Conservation (phyloP, 768 basidiomycete species). For the Phlebiopsis flavidoalba region DNA sequence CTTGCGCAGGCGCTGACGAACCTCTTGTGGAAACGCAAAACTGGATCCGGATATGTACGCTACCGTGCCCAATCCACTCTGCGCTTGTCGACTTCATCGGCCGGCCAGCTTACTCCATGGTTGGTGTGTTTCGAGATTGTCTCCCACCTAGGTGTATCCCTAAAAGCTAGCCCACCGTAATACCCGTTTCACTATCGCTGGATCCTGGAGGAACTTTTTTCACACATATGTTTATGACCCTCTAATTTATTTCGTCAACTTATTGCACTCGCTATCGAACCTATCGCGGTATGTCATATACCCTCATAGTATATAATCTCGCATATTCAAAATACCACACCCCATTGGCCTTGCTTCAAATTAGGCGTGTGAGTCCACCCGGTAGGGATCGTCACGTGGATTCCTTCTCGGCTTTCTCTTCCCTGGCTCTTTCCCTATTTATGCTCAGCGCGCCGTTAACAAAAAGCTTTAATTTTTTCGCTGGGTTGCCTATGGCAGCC, state of each 20-base stretch:
- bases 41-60: slow-evolving; percentile 92
- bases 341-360: too few relatives aligned
- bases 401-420: too few relatives aligned
- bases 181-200: not conserved
- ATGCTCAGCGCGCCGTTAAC: too few relatives aligned
- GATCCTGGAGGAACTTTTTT: not conserved
- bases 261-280: too few relatives aligned
- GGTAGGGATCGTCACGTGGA: too few relatives aligned
- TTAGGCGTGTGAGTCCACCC: too few relatives aligned
- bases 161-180: not conserved
- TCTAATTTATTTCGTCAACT: not conserved
- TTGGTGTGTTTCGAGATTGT: slow-evolving; percentile 70
- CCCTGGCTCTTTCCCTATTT: too few relatives aligned
- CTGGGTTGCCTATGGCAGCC: slow-evolving; percentile 60
- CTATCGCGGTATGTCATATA: too few relatives aligned
- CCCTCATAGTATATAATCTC: too few relatives aligned
- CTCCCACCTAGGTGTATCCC: slow-evolving; percentile 32
- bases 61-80: slow-evolving; percentile 87
- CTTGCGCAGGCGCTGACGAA: slow-evolving; percentile 64
- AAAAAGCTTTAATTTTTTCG: slow-evolving; percentile 5
- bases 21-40: slow-evolving; percentile 70
- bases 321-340: too few relatives aligned
- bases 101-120: slow-evolving; percentile 75
- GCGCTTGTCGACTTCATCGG: slow-evolving; percentile 84
- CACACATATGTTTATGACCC: not conserved